Evolutionary conservation across 768 basidiomycete genomes (phyloP).

Genomic region (Hypholoma sublateritium): DNA sequence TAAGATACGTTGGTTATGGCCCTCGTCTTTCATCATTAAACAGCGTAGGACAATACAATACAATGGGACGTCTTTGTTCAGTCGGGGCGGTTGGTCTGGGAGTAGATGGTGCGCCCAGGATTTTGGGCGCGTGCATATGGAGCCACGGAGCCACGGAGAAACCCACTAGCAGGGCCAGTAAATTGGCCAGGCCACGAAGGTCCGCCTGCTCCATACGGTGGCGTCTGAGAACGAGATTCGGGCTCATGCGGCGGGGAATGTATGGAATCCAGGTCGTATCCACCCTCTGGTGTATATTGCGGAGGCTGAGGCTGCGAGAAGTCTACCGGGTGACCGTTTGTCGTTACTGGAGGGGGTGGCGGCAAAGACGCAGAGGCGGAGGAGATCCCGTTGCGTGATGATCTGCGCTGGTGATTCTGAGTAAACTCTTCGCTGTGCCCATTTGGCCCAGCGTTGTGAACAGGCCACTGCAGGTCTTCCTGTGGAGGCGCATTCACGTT

Average conservation of each 20-base stretch:
- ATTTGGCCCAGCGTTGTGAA: not conserved
- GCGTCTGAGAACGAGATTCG: conserved; percentile 24
- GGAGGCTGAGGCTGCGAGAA: conserved; percentile 14
- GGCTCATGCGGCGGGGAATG: conserved; percentile 23
- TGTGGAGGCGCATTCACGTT: not conserved
- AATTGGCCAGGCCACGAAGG: conserved; percentile 33
- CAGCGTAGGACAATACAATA: conserved; percentile 9
- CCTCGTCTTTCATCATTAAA: not conserved
- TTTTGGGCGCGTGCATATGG: conserved; percentile 44
- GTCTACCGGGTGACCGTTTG: conserved; percentile 19
- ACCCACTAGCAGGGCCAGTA: conserved; percentile 51
- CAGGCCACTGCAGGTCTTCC: not conserved
- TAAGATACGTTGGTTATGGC: no score
- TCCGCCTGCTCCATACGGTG: conserved; percentile 20
- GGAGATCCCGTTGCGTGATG: conserved; percentile 15
- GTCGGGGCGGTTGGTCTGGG: conserved; percentile 43
- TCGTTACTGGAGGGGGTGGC: conserved; percentile 13
- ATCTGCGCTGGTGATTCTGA: conserved; percentile 13
- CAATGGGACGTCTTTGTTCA: conserved; percentile 14
- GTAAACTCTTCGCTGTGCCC: conserved; percentile 1
- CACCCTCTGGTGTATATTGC: conserved; percentile 17
- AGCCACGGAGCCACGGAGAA: conserved; percentile 41
- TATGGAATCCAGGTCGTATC: conserved; percentile 23
- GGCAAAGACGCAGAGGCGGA: conserved; percentile 14
- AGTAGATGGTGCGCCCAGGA: conserved; percentile 65